A percentile compares a stretch with the other conserved stretches of the same genome.
Evolutionary conservation across 176 grass and related monocot genomes (phyloP).

Genomic region (Saccharum spontaneum): DNA sequence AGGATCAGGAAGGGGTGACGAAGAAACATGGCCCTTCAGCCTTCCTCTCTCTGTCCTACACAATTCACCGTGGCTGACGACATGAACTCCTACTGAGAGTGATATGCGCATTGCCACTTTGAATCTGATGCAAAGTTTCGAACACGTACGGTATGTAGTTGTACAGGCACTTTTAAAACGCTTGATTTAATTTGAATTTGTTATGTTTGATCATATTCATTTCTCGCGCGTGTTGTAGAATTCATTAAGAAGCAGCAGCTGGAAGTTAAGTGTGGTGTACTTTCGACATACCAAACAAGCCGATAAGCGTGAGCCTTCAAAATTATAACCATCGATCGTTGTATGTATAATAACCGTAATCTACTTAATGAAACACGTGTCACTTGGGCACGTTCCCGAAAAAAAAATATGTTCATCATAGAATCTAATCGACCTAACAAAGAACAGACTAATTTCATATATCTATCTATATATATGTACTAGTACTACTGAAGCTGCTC

Average conservation of each 20-base stretch:
- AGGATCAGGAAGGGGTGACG: not conserved
- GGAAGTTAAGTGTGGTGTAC: too few species aligned
- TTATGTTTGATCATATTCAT: too few species aligned
- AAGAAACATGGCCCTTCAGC: too few species aligned
- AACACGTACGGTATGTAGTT: too few species aligned
- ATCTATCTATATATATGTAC: not conserved
- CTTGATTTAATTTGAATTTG: too few species aligned
- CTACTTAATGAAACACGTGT: too few species aligned
- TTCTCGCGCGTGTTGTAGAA: not conserved
- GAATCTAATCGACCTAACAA: not conserved
- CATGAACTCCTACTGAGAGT: not conserved
- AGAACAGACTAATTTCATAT: not conserved
- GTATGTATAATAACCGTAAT: too few species aligned
- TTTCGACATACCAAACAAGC: too few species aligned
- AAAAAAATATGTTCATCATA: not conserved
- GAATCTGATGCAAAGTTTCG: not conserved
- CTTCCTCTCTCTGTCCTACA: not conserved
- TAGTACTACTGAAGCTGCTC: not conserved
- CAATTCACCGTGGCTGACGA: not conserved
- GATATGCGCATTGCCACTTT: not conserved
- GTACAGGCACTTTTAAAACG: too few species aligned
- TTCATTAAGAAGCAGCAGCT: not conserved
- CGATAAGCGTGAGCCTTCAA: too few species aligned
- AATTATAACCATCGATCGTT: too few species aligned
- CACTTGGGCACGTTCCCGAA: too few species aligned